Conservation (phyloP, 768 basidiomycete genomes). For the Phanerochaete carnosa region DNA sequence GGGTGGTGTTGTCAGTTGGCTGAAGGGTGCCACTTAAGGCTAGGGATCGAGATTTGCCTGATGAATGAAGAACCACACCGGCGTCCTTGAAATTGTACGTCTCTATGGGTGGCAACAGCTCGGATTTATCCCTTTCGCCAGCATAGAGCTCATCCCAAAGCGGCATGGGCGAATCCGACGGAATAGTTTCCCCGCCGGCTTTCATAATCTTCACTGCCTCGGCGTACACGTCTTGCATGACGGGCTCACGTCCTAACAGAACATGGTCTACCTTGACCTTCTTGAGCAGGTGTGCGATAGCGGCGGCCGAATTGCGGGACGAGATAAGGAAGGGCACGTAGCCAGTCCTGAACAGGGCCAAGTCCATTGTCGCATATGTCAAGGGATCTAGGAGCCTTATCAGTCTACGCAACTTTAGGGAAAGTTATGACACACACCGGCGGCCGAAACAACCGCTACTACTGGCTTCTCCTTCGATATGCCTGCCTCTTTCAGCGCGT, state of each 20-base stretch:
- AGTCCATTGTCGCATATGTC: neutral
- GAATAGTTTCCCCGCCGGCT: neutral
- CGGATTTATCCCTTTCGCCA: neutral
- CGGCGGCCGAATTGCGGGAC: constrained; percentile 21
- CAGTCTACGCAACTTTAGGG: neutral
- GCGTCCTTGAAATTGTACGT: constrained; percentile 5
- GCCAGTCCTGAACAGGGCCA: constrained; percentile 4
- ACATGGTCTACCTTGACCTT: constrained; percentile 20
- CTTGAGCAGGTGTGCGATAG: constrained; percentile 28
- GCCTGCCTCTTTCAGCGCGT: neutral
- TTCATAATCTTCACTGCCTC: constrained; percentile 20
- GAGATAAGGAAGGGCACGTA: constrained; percentile 20
- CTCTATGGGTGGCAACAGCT: neutral
- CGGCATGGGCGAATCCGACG: constrained; percentile 10
- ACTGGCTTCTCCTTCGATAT: neutral
- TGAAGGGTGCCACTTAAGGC: no score
- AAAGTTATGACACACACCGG: neutral
- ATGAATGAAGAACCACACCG: constrained; percentile 17
- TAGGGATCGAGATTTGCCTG: constrained; percentile 9
- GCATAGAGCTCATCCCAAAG: constrained; percentile 16
- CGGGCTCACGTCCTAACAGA: constrained; percentile 26
- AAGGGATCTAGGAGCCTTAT: neutral
- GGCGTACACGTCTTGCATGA: constrained; percentile 21
- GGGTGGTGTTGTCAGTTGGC: neutral
- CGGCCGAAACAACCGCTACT: neutral